Percentiles rank a stretch among this genome's conserved stretches.
Evolutionary conservation across 495 filamentous ascomycete genomes (phyloP).

Genomic region (Extremus antarcticus): DNA sequence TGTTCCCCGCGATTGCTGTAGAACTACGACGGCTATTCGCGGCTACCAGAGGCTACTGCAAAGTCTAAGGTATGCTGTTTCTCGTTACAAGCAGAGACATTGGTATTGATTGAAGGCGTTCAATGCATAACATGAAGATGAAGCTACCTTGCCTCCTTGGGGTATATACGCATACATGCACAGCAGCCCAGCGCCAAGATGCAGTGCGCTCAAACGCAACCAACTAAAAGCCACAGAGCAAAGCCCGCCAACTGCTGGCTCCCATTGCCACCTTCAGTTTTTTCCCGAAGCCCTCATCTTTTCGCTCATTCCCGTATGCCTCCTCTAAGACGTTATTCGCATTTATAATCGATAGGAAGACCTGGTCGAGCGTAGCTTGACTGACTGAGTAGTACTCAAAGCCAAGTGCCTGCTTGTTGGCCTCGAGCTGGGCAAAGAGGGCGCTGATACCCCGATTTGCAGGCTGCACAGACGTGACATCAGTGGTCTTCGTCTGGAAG

Average conservation of each 20-base stretch:
- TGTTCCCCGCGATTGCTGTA: too few relatives aligned
- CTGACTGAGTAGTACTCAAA: conserved; percentile 71
- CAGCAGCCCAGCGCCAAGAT: too few relatives aligned
- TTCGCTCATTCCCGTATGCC: conserved; percentile 40
- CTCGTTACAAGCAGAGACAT: too few relatives aligned
- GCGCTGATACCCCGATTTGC: conserved; percentile 39
- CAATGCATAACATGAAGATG: too few relatives aligned
- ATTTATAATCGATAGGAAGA: conserved; percentile 72
- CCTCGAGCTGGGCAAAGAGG: conserved; percentile 62
- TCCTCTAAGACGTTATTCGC: conserved; percentile 70
- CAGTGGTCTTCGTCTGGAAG: conserved; percentile 22
- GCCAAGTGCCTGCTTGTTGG: conserved; percentile 50
- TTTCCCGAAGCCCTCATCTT: conserved; percentile 19
- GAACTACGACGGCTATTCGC: too few relatives aligned
- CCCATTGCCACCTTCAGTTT: background rate
- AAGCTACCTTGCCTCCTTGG: too few relatives aligned
- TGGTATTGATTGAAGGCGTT: too few relatives aligned
- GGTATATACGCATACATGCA: background rate
- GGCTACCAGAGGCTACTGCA: too few relatives aligned
- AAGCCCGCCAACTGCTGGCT: background rate
- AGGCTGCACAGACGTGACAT: conserved; percentile 4
- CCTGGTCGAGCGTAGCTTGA: conserved; percentile 76
- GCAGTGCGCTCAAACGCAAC: too few relatives aligned
- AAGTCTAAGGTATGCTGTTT: too few relatives aligned
- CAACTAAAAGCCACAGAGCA: background rate